Evolutionary conservation across 192 early-diverging fungal genomes (phyloP).

Genomic region (Helicostylum pulchrum): DNA sequence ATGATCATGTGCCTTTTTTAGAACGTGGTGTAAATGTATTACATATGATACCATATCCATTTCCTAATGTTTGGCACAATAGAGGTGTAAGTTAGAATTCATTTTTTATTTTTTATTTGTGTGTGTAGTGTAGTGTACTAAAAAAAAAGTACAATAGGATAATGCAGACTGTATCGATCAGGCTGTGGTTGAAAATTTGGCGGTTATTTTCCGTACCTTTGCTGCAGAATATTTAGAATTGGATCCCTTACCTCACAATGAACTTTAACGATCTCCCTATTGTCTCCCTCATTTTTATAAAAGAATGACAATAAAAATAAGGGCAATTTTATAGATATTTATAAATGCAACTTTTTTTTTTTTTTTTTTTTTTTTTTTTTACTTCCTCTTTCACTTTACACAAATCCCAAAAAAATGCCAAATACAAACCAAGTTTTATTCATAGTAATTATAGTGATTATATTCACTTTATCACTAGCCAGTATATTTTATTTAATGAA

Average conservation of each 20-base stretch:
- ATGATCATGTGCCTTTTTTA: constrained; percentile 91
- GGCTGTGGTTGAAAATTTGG: constrained; percentile 69
- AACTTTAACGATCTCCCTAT: constrained; percentile 11
- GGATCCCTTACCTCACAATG: constrained; percentile 32
- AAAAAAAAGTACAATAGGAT: constrained; percentile 44
- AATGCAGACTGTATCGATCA: constrained; percentile 66
- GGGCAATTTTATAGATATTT: background rate
- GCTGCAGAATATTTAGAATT: constrained; percentile 60
- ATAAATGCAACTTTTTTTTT: background rate
- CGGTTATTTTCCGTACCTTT: constrained; percentile 77
- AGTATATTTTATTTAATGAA: constrained; percentile 1
- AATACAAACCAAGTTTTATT: constrained; percentile 6
- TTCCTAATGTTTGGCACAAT: constrained; percentile 89
- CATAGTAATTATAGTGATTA: constrained; percentile 8
- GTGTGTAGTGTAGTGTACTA: background rate
- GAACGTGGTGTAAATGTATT: constrained; percentile 75
- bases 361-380: background rate
- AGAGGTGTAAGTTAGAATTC: constrained; percentile 36
- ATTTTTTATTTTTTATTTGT: constrained; percentile 10
- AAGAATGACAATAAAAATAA: background rate
- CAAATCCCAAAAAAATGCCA: constrained; percentile 5
- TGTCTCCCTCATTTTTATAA: background rate
- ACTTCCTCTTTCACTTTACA: background rate
- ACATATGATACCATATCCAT: constrained; percentile 83
- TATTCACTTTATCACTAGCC: constrained; percentile 2